Percentiles rank a stretch among this genome's conserved stretches.
Evolutionary conservation across 2,329 filamentous ascomycete species (phyloP).

Genomic region (Didymella glomerata): DNA sequence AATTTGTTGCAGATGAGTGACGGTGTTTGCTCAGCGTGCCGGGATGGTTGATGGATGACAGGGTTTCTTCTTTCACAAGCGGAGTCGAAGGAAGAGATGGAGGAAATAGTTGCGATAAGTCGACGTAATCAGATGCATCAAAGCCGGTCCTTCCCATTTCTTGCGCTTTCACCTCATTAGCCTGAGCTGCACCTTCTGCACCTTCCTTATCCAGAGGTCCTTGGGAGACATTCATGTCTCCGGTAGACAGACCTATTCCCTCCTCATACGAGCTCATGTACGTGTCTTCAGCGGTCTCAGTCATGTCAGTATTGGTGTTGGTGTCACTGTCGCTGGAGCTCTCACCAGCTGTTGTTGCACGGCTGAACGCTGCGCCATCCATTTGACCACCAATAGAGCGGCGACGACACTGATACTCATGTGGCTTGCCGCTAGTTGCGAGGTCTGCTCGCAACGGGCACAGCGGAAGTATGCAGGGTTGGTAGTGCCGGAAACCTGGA

Average conservation of each 20-base stretch:
- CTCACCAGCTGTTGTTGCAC: conserved; percentile 11
- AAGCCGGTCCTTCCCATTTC: conserved; percentile 2
- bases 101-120: conserved; percentile 2
- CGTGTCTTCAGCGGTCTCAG: background rate
- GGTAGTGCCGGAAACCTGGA: conserved; percentile 28
- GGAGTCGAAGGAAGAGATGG: conserved; percentile 3
- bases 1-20: conserved; percentile 2
- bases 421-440: conserved; percentile 5
- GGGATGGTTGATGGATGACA: conserved; percentile 29
- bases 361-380: conserved; percentile 20
- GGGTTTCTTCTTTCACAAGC: background rate
- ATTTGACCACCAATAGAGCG: conserved; percentile 17
- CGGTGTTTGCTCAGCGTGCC: conserved; percentile 25
- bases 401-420: background rate
- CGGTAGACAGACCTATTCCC: background rate
- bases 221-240: background rate
- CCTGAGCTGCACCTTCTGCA: background rate
- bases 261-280: background rate
- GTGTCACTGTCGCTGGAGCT: conserved; percentile 2
- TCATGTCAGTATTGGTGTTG: conserved; percentile 12
- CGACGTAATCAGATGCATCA: conserved; percentile 10
- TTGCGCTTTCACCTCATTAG: conserved; percentile 4
- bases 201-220: too few species aligned
- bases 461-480: conserved; percentile 27
- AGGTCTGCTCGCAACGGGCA: conserved; percentile 34